Percentiles rank a stretch among this genome's conserved stretches.
Conservation (phyloP, 768 basidiomycete genomes). For the Melanogaster broomeanus region DNA sequence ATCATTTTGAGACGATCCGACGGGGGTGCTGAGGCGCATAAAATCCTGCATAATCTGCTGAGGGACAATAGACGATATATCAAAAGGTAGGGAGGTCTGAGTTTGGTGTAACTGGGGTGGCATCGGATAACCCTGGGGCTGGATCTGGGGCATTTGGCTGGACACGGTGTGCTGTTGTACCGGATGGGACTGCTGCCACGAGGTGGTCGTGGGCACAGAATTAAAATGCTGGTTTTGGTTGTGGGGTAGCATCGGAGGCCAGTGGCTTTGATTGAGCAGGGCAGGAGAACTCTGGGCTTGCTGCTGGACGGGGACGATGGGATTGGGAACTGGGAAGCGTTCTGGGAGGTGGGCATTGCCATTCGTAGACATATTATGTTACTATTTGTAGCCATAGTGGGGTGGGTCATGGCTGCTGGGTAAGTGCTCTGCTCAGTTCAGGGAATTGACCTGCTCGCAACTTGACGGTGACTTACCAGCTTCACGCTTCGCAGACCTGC, state of each 20-base stretch:
- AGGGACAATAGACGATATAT: conserved; percentile 40
- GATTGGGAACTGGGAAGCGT: conserved; percentile 9
- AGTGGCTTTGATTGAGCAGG: conserved; percentile 19
- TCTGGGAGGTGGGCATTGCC: conserved; percentile 7
- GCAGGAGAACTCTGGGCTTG: conserved; percentile 12
- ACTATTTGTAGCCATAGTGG: conserved; percentile 17
- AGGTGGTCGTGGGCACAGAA: conserved; percentile 1
- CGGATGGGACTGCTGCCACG: conserved; percentile 36
- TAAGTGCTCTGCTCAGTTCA: not conserved
- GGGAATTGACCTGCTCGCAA: not conserved
- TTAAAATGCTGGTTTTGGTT: conserved; percentile 31
- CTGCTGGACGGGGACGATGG: conserved; percentile 19
- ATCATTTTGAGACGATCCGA: conserved; percentile 49
- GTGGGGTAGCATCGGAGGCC: conserved; percentile 27
- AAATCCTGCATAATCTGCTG: conserved; percentile 61
- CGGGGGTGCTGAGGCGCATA: conserved; percentile 53
- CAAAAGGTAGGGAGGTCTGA: conserved; percentile 23
- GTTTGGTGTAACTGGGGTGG: conserved; percentile 24
- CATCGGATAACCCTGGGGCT: conserved; percentile 16
- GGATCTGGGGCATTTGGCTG: conserved; percentile 24
- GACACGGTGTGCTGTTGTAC: conserved; percentile 37
- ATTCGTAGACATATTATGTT: conserved; percentile 12
- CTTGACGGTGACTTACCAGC: no score
- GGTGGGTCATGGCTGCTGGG: conserved; percentile 17
- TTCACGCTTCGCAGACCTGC: not conserved